Conservation (phyloP, 1,284 basidiomycete genomes). For the Amanita bisporigera region DNA sequence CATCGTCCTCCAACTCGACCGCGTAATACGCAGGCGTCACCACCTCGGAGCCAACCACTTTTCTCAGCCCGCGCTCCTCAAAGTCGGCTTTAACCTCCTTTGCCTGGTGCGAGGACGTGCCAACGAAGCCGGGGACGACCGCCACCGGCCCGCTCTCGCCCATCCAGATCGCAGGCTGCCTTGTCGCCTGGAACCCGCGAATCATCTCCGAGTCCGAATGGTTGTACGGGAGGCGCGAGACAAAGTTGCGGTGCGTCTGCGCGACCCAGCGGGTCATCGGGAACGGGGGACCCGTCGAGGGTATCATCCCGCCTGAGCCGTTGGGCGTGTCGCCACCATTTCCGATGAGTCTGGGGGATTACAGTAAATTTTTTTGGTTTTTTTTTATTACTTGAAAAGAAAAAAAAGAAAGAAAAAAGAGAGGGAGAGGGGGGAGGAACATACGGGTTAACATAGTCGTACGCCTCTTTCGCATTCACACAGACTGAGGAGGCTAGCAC, state of each 20-base stretch:
- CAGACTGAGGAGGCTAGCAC: not conserved
- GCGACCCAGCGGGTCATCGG: constrained; percentile 84
- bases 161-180: constrained; percentile 93
- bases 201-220: constrained; percentile 59
- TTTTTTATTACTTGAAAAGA: too few relatives aligned
- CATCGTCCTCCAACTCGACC: constrained; percentile 58
- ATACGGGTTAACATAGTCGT: constrained; percentile 62
- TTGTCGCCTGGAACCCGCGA: constrained; percentile 79
- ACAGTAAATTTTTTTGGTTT: too few relatives aligned
- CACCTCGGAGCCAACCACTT: constrained; percentile 63
- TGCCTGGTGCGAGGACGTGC: constrained; percentile 39
- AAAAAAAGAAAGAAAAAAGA: too few relatives aligned
- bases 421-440: too few relatives aligned
- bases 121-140: constrained; percentile 61
- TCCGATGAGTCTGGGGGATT: constrained; percentile 70
- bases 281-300: constrained; percentile 78
- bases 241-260: constrained; percentile 73
- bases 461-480: constrained; percentile 49
- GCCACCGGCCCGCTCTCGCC: constrained; percentile 76
- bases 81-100: constrained; percentile 51
- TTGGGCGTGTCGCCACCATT: constrained; percentile 75
- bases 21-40: constrained; percentile 72
- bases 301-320: constrained; percentile 73
- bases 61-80: constrained; percentile 64
- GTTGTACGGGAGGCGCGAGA: constrained; percentile 82